phyloP scores from a whole-genome alignment of 306 rosid genomes.

The Prinsepia uniflora region DNA sequence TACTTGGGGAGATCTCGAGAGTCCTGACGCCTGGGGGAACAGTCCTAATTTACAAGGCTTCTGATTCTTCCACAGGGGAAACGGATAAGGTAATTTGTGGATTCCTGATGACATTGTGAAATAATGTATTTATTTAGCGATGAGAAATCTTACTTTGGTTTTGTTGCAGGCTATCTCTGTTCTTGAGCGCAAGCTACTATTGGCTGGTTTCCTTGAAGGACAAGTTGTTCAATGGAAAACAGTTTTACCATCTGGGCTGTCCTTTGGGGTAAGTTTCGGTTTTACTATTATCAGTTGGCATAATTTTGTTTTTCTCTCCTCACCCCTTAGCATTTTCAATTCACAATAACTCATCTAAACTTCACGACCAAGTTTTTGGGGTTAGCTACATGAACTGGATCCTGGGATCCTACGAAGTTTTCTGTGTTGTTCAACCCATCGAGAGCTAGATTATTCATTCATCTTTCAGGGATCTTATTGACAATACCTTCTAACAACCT shows the following conservation, averaged over 20 bases:
- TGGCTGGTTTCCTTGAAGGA: slow-evolving; percentile 73
- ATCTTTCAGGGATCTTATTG: not conserved
- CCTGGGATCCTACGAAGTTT: not conserved
- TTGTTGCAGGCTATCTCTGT: slow-evolving; percentile 47
- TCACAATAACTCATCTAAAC: not conserved
- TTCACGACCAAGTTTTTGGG: not conserved
- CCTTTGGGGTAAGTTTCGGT: slow-evolving; percentile 47
- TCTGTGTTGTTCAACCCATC: not conserved
- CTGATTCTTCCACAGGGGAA: slow-evolving; percentile 39
- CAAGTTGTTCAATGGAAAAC: slow-evolving; percentile 44
- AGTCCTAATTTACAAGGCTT: slow-evolving; percentile 42
- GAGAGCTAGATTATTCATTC: not conserved
- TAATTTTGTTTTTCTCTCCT: not conserved
- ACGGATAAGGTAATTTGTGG: slow-evolving; percentile 45
- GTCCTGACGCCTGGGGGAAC: slow-evolving; percentile 69
- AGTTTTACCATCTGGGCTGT: slow-evolving; percentile 26
- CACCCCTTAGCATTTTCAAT: not conserved
- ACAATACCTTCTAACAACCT: not conserved
- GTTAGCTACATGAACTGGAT: slow-evolving; percentile 7
- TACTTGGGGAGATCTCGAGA: slow-evolving; percentile 64
- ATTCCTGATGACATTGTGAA: slow-evolving; percentile 4
- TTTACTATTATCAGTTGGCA: slow-evolving; percentile 5
- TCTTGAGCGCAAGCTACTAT: slow-evolving; percentile 55
- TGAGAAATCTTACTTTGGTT: slow-evolving; percentile 25
- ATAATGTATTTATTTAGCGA: slow-evolving; percentile 5